phyloP scores from a whole-genome alignment of 306 rosid genomes.

The Arachis stenosperma region DNA sequence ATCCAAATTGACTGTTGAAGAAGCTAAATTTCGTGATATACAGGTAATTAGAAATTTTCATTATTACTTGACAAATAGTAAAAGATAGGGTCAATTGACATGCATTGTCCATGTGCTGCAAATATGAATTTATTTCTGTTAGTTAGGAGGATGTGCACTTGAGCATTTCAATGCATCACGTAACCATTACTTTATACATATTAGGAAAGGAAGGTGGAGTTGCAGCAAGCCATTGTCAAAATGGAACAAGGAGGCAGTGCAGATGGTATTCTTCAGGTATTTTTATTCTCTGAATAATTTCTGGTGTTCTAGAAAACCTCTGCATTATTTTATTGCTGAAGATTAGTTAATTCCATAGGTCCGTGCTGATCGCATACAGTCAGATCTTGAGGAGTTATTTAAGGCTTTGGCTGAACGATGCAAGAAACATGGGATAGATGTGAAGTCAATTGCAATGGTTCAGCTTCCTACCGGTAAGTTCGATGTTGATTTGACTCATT shows the following conservation, averaged over 20 bases:
- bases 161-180: slow-evolving; percentile 36
- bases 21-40: slow-evolving; percentile 85
- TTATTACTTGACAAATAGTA: slow-evolving; percentile 29
- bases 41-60: slow-evolving; percentile 61
- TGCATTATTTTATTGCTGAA: slow-evolving; percentile 45
- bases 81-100: slow-evolving; percentile 23
- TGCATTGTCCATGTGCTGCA: slow-evolving; percentile 5
- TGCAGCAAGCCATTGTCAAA: slow-evolving; percentile 90
- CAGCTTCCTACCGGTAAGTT: slow-evolving; percentile 82
- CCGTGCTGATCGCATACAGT: slow-evolving; percentile 91
- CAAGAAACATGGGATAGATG: slow-evolving; percentile 80
- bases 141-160: slow-evolving; percentile 32
- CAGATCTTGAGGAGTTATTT: slow-evolving; percentile 82
- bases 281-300: slow-evolving; percentile 27
- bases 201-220: slow-evolving; percentile 83
- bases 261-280: slow-evolving; percentile 98
- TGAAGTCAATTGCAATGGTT: slow-evolving; percentile 72
- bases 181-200: slow-evolving; percentile 31
- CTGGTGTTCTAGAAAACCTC: slow-evolving; percentile 23
- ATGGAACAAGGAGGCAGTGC: slow-evolving; percentile 97
- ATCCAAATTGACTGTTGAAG: slow-evolving; percentile 87
- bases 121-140: neutral
- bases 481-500: slow-evolving; percentile 21
- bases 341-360: slow-evolving; percentile 58
- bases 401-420: slow-evolving; percentile 82